These are phyloP conservation scores for Aspergillus alliaceus DNA, from an alignment of 2,329 filamentous ascomycete genomes.

Conservation along the genomic window DNA sequence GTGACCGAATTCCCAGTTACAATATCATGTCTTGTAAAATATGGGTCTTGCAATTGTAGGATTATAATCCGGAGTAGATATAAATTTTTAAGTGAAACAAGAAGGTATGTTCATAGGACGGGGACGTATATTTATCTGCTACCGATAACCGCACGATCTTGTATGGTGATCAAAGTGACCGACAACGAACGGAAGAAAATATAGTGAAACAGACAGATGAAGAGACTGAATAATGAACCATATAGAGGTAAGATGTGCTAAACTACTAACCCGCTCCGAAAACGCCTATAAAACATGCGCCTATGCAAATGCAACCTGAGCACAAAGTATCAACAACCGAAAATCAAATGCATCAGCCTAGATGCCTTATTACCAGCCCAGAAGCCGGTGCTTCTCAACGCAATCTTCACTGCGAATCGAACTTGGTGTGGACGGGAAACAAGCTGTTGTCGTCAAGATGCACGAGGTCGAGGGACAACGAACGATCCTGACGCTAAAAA, in stretches of 20 bases:
- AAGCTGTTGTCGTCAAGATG: not conserved
- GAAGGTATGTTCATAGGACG: not conserved
- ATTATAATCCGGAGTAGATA: not conserved
- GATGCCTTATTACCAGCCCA: not conserved
- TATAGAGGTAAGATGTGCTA: not conserved
- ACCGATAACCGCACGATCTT: not conserved
- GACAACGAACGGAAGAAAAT: too few species aligned
- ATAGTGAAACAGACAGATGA: too few species aligned
- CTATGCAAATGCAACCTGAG: slow-evolving; percentile 1
- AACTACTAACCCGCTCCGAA: not conserved
- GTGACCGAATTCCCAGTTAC: slow-evolving; percentile 10
- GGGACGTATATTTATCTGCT: not conserved
- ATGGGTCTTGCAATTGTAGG: not conserved
- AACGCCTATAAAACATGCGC: not conserved
- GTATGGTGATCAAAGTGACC: not conserved
- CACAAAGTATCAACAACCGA: not conserved
- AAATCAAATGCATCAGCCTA: not conserved
- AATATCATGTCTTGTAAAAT: not conserved
- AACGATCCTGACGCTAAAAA: not conserved
- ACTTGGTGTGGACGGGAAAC: not conserved
- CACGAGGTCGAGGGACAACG: too few species aligned
- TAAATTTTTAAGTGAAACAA: not conserved
- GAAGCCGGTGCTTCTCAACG: not conserved
- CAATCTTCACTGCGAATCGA: not conserved
- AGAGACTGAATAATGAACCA: not conserved